A percentile compares a stretch with the other conserved stretches of the same genome.
Evolutionary conservation across 345 rosid genomes (phyloP).

Genomic region (Isatis tinctoria): DNA sequence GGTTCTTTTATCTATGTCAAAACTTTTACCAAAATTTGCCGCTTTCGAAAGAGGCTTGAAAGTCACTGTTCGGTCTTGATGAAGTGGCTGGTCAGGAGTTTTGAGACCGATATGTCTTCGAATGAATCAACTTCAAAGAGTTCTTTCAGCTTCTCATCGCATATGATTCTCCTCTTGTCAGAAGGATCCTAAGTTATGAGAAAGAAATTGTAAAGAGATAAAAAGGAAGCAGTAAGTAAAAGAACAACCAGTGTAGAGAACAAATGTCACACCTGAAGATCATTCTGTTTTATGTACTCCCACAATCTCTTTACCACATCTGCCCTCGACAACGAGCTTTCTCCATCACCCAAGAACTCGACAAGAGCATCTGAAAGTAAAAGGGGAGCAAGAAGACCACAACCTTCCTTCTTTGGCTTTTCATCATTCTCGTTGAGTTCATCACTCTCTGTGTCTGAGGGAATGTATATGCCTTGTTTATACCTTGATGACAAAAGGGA

Average conservation of each 20-base stretch:
- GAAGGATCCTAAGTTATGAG: conserved; percentile 47
- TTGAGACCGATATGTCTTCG: conserved; percentile 41
- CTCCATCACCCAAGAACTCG: conserved; percentile 61
- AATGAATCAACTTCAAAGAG: conserved; percentile 55
- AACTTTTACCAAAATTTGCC: conserved; percentile 35
- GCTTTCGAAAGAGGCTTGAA: conserved; percentile 21
- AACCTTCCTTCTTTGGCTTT: conserved; percentile 47
- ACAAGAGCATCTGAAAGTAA: conserved; percentile 55
- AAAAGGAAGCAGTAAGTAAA: neutral
- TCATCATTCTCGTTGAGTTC: conserved; percentile 41
- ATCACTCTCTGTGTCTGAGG: conserved; percentile 32
- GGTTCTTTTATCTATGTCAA: conserved; percentile 10
- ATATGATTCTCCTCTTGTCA: conserved; percentile 46
- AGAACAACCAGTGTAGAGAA: neutral
- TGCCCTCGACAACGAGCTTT: conserved; percentile 47
- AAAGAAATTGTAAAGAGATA: neutral
- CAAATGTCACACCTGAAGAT: conserved; percentile 50
- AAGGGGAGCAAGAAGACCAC: conserved; percentile 54
- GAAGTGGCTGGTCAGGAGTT: conserved; percentile 48
- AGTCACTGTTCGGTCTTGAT: conserved; percentile 51
- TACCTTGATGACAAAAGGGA: neutral
- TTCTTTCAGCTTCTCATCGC: conserved; percentile 60
- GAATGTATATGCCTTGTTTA: conserved; percentile 6
- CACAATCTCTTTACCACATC: conserved; percentile 59
- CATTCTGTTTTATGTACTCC: conserved; percentile 59